Base-by-base conservation (phyloP, 305 asterid species). In the Plantago rigida region DNA sequence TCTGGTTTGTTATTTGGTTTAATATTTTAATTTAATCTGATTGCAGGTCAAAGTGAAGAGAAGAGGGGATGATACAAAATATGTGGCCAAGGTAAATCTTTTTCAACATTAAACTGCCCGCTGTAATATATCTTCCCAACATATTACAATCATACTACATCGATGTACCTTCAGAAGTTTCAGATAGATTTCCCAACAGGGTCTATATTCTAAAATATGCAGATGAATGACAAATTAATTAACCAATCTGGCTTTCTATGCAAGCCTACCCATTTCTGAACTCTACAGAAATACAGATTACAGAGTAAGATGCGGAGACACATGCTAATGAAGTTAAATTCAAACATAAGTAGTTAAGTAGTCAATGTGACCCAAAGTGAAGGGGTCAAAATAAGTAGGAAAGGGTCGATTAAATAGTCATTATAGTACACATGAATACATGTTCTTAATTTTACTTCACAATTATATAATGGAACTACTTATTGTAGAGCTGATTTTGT, bases 51-150 rank as follows among this genome's bases (percentile, higher is more conserved):
- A 81, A 74, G 87, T 81, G 58, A 81, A 81, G 73, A 81, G 76
- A 70, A 71, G 87, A 73, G 87, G 87, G 6, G 87, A 81, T 66
- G 84, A 81, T 52, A 81, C 76, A 47, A 81, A 81, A 52, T 81
- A 78, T 76, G 84, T 78, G 52, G 87, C 87, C 65, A 78, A 81
- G 87, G 87, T 81, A 74, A 47, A 39, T 51, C 58, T 66, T 59
- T 48, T 45, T 36, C 12, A 56, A 36, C 34, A 4, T 12, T 36
- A 1, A 49, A 26, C 54, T 49, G 10, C 22, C 55, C 7, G 55
- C 55, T 50, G 31, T 29, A 39, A 13, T 14, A 29, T 62, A 58
- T 64, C 15, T 55, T 29, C 44, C 53, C 29, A 64, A 47, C 45
- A 49, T 44, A 13, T 10, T 52, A 24, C 12, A 65, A 66, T 62